phyloP scores from a whole-genome alignment of 148 eudicot genomes.

The Selenicereus undatus region DNA sequence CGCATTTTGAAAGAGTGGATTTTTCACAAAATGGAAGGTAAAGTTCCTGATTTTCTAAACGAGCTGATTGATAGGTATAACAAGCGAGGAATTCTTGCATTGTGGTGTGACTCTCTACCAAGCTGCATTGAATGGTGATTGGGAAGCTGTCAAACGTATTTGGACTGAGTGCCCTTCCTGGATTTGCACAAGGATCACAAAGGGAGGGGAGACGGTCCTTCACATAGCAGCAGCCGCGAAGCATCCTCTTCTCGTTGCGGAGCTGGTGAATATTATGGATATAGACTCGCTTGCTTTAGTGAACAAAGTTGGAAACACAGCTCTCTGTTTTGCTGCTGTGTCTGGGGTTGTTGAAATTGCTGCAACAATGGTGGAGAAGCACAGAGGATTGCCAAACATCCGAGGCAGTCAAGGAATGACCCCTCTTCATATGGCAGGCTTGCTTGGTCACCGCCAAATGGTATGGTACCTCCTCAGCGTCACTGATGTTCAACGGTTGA shows the following conservation, averaged over 20 bases:
- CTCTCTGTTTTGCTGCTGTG: constrained; percentile 31
- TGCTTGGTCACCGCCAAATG: constrained; percentile 26
- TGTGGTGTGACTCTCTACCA: constrained; percentile 11
- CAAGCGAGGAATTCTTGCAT: constrained; percentile 14
- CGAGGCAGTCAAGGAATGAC: constrained; percentile 32
- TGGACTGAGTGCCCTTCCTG: background rate
- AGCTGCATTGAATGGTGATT: constrained; percentile 22
- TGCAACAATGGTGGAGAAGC: constrained; percentile 12
- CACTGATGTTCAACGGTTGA: constrained; percentile 13
- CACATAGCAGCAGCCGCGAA: constrained; percentile 28
- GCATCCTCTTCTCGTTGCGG: constrained; percentile 15
- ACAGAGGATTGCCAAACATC: constrained; percentile 22
- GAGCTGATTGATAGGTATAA: constrained; percentile 6
- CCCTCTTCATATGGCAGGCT: constrained; percentile 25
- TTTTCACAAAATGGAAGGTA: background rate
- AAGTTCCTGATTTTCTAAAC: background rate
- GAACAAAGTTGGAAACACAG: constrained; percentile 28
- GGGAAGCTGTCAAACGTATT: background rate
- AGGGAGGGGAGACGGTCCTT: constrained; percentile 30
- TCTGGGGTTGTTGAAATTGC: constrained; percentile 29
- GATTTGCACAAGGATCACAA: constrained; percentile 19
- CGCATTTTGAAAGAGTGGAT: too few relatives aligned
- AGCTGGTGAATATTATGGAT: constrained; percentile 15
- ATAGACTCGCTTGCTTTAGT: constrained; percentile 5
- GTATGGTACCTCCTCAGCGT: constrained; percentile 25